Percentiles rank a stretch among this genome's conserved stretches.
Evolutionary conservation across 2,329 filamentous ascomycete species (phyloP).

Genomic region (Claviceps sp.): DNA sequence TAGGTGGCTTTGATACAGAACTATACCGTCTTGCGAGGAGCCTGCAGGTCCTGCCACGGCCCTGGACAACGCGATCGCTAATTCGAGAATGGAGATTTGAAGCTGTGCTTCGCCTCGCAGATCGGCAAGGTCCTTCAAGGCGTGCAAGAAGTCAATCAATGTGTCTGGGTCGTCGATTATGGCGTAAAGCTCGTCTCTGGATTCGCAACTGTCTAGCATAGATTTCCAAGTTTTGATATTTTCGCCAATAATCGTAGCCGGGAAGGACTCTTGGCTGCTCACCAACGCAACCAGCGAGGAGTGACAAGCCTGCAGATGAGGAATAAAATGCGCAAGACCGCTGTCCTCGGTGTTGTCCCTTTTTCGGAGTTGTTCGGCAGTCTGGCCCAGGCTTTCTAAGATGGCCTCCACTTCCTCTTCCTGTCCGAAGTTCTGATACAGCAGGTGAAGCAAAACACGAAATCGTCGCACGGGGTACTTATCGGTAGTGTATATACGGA

Average conservation of each 20-base stretch:
- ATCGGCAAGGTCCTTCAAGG: constrained; percentile 36
- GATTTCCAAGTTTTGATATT: constrained; percentile 31
- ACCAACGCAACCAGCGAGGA: constrained; percentile 30
- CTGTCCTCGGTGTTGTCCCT: constrained; percentile 31
- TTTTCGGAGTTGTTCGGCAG: constrained; percentile 21
- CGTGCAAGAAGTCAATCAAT: constrained; percentile 35
- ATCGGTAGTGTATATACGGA: constrained; percentile 36
- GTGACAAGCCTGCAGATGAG: constrained; percentile 34
- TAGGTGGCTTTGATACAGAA: constrained; percentile 33
- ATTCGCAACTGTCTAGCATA: constrained; percentile 25
- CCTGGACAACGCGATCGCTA: constrained; percentile 29
- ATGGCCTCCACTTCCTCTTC: constrained; percentile 26
- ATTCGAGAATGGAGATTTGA: constrained; percentile 32
- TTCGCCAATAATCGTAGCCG: constrained; percentile 18
- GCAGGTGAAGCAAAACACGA: constrained; percentile 35
- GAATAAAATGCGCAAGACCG: constrained; percentile 29
- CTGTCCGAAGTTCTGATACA: constrained; percentile 34
- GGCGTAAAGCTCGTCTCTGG: constrained; percentile 26
- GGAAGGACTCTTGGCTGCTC: constrained; percentile 19
- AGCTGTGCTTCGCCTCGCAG: constrained; percentile 35
- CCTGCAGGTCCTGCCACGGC: constrained; percentile 16
- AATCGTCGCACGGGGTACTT: constrained; percentile 39
- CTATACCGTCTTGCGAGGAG: constrained; percentile 23
- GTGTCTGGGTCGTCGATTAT: constrained; percentile 36
- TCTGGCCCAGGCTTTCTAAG: constrained; percentile 24